Conservation (phyloP, 441 rosid species). For the Gossypium lobatum region DNA sequence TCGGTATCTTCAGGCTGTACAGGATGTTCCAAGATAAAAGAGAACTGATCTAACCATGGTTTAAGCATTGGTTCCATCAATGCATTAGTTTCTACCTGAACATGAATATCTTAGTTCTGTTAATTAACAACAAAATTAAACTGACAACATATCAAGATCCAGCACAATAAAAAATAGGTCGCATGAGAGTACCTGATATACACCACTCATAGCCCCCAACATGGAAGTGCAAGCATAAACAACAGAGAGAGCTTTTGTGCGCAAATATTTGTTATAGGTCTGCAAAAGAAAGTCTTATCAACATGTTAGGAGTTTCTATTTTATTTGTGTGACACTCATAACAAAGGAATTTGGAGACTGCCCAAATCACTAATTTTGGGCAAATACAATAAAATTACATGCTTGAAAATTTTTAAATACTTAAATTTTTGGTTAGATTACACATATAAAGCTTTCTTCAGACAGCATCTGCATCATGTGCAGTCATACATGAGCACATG, state of each 20-base stretch:
- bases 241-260: conserved; percentile 79
- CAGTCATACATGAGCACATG: conserved; percentile 1
- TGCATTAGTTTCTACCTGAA: conserved; percentile 68
- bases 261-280: conserved; percentile 65
- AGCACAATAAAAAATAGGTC: conserved; percentile 7
- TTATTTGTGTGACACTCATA: neutral
- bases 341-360: conserved; percentile 3
- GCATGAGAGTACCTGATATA: conserved; percentile 53
- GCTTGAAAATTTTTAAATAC: neutral
- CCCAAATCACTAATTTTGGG: neutral
- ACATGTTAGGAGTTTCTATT: neutral
- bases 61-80: conserved; percentile 60
- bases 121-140: conserved; percentile 29
- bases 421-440: neutral
- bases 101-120: conserved; percentile 28
- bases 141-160: conserved; percentile 15
- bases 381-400: neutral
- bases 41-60: conserved; percentile 71
- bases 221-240: conserved; percentile 74
- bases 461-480: neutral
- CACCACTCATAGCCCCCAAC: conserved; percentile 84
- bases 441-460: neutral
- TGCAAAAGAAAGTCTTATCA: conserved; percentile 29
- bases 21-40: conserved; percentile 63
- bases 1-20: conserved; percentile 85